Conservation (phyloP, 1,284 basidiomycete genomes). For the Inonotus hispidus region DNA sequence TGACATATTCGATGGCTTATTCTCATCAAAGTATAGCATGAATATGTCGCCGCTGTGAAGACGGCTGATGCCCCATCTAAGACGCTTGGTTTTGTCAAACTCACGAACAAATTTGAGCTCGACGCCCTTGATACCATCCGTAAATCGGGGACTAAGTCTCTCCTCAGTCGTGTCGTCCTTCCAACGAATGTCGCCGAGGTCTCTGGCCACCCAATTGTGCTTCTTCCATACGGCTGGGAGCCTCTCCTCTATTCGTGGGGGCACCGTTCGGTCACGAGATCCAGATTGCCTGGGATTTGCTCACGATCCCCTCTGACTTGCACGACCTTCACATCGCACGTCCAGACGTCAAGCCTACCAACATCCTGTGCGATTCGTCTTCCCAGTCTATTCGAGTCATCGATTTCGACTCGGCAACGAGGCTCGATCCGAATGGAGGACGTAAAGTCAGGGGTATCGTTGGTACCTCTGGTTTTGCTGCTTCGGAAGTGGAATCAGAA, state of each 20-base stretch:
- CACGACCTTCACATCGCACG: neutral
- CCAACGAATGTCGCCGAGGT: neutral
- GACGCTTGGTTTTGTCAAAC: neutral
- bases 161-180: neutral
- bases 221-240: neutral
- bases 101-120: neutral
- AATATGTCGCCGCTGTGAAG: neutral
- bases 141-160: neutral
- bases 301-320: neutral
- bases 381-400: neutral
- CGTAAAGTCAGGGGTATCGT: neutral
- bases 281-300: neutral
- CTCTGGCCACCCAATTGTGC: neutral
- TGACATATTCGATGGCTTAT: neutral
- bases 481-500: neutral
- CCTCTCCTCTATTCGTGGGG: neutral
- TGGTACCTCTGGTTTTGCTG: neutral
- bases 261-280: neutral
- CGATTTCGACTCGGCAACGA: neutral
- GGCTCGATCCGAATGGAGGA: neutral
- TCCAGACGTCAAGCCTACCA: neutral
- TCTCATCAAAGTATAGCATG: neutral
- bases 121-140: neutral
- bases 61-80: neutral
- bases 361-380: neutral